A percentile compares a stretch with the other conserved stretches of the same genome.
These are phyloP conservation scores for Phaeotremella fagi DNA, from an alignment of 768 basidiomycete species.

Conservation along the genomic window DNA sequence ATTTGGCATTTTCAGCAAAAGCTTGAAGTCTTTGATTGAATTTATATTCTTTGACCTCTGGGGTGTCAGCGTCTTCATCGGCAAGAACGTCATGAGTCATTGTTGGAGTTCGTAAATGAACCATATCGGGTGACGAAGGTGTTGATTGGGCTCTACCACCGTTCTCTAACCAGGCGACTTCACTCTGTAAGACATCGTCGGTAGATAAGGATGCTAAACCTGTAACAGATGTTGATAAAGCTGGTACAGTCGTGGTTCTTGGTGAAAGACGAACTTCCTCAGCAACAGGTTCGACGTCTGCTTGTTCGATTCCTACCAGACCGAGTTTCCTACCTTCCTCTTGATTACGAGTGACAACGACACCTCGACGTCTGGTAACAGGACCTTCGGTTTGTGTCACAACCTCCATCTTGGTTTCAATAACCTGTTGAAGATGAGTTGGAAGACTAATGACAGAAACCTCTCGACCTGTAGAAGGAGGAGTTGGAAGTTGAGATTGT, in stretches of 20 bases:
- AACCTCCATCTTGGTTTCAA: constrained; percentile 1
- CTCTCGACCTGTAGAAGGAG: constrained; percentile 33
- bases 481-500: constrained; percentile 34
- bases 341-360: constrained; percentile 23
- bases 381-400: constrained; percentile 7
- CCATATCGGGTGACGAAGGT: constrained; percentile 19
- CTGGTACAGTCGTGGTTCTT: constrained; percentile 20
- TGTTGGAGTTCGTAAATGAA: constrained; percentile 20
- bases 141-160: constrained; percentile 5
- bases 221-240: constrained; percentile 18
- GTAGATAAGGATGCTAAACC: constrained; percentile 29
- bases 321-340: constrained; percentile 34
- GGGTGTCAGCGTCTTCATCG: constrained; percentile 14
- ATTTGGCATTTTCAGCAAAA: constrained; percentile 16
- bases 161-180: constrained; percentile 37
- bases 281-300: background rate
- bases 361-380: constrained; percentile 10
- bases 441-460: constrained; percentile 11
- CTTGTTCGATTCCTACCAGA: constrained; percentile 15
- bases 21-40: constrained; percentile 20
- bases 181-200: constrained; percentile 31
- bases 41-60: constrained; percentile 17
- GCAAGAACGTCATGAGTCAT: constrained; percentile 3
- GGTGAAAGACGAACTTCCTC: constrained; percentile 14
- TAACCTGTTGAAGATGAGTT: constrained; percentile 2